Evolutionary conservation across 495 filamentous ascomycete genomes (phyloP).

Genomic region (Delitschia confertaspora): DNA sequence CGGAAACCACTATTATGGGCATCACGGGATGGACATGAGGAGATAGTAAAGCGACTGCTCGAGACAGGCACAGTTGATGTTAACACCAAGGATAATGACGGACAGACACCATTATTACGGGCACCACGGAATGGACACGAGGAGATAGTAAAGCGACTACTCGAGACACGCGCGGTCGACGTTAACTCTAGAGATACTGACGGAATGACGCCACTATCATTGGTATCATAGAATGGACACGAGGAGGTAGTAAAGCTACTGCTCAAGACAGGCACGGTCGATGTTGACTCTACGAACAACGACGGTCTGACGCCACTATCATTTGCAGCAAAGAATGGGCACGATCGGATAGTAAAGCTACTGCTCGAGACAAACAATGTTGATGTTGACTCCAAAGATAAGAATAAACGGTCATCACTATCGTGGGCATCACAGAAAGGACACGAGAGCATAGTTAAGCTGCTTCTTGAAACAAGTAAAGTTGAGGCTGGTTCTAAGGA

Average conservation of each 20-base stretch:
- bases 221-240: conserved; percentile 2
- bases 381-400: conserved; percentile 4
- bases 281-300: no score
- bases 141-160: neutral
- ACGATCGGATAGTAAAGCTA: conserved; percentile 1
- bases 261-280: conserved; percentile 3
- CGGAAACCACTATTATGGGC: conserved; percentile 7
- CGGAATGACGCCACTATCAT: conserved; percentile 5
- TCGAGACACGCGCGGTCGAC: no score
- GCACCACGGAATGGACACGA: conserved; percentile 1
- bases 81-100: no score
- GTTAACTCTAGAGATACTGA: neutral
- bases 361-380: conserved; percentile 5
- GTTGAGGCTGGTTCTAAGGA: conserved; percentile 3
- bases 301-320: conserved; percentile 3
- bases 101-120: no score
- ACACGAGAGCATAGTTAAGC: neutral
- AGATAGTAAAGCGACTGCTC: neutral
- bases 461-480: conserved; percentile 2
- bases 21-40: neutral
- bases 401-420: conserved; percentile 2
- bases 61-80: no score
- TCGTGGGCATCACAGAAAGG: neutral
- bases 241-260: conserved; percentile 7
- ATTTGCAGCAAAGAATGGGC: neutral